Conservation (phyloP, 305 asterid genomes). For the Plantago coronopus region DNA sequence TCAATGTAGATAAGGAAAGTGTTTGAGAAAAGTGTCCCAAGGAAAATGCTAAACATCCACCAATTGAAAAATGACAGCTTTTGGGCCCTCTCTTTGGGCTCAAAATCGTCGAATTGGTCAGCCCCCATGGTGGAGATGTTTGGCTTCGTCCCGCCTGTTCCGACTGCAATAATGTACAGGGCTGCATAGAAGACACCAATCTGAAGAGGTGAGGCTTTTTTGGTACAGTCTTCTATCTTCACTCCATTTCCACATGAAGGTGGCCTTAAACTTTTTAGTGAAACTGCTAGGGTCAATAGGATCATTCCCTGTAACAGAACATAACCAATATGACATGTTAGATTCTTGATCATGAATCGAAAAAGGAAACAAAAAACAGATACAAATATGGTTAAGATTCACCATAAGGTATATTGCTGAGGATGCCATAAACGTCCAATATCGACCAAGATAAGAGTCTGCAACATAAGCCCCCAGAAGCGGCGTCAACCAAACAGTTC, state of each 20-base stretch:
- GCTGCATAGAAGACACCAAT: constrained; percentile 50
- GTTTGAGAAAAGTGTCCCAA: constrained; percentile 63
- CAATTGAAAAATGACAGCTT: constrained; percentile 71
- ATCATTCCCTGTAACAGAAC: constrained; percentile 50
- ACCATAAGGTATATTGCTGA: constrained; percentile 55
- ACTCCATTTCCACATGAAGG: constrained; percentile 47
- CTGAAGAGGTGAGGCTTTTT: constrained; percentile 42
- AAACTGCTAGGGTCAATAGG: constrained; percentile 48
- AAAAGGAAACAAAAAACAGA: too few species aligned
- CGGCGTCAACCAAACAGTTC: constrained; percentile 80
- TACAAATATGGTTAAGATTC: neutral
- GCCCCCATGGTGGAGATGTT: constrained; percentile 78
- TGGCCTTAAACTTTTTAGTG: constrained; percentile 43
- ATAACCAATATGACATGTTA: neutral
- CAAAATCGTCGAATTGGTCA: constrained; percentile 60
- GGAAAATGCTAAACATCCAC: constrained; percentile 73
- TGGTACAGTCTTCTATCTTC: constrained; percentile 31
- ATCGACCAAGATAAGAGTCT: constrained; percentile 68
- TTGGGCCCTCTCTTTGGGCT: constrained; percentile 48
- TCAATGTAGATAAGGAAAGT: constrained; percentile 55
- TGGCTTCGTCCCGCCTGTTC: constrained; percentile 75
- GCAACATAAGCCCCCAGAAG: constrained; percentile 73
- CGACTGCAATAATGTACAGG: constrained; percentile 52
- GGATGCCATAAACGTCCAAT: constrained; percentile 64
- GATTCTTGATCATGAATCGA: neutral